Conservation (phyloP, 2,329 filamentous ascomycete genomes). For the Ophiostoma australiae region DNA sequence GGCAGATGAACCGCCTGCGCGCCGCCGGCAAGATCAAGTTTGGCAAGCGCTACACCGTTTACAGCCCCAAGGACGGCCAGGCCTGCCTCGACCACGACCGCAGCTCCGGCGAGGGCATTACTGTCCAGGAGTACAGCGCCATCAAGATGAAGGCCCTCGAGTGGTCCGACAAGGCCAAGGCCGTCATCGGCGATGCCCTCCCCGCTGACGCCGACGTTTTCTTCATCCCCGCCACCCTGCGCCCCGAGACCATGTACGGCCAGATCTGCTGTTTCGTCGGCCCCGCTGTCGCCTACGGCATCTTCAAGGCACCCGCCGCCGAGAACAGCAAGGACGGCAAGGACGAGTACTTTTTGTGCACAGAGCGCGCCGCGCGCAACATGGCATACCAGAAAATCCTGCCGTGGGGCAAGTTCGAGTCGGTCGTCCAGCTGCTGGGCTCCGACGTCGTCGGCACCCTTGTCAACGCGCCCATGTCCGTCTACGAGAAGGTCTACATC, state of each 20-base stretch:
- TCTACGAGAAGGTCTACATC: constrained; percentile 79
- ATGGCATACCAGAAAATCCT: constrained; percentile 94
- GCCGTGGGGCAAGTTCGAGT: constrained; percentile 60
- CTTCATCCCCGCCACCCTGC: constrained; percentile 82
- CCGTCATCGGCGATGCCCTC: constrained; percentile 68
- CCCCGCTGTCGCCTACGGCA: constrained; percentile 80
- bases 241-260: constrained; percentile 98
- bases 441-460: constrained; percentile 81
- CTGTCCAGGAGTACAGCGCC: constrained; percentile 86
- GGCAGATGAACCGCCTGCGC: constrained; percentile 93
- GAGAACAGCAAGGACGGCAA: constrained; percentile 36
- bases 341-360: constrained; percentile 69
- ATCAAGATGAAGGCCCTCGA: constrained; percentile 87
- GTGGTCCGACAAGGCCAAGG: constrained; percentile 73
- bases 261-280: constrained; percentile 95
- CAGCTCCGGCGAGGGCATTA: constrained; percentile 72
- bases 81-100: constrained; percentile 86
- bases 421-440: constrained; percentile 68
- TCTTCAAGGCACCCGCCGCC: constrained; percentile 59
- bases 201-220: constrained; percentile 75
- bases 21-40: constrained; percentile 90
- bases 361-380: constrained; percentile 66
- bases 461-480: constrained; percentile 80
- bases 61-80: constrained; percentile 71
- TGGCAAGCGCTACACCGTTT: constrained; percentile 51